A percentile compares a stretch with the other conserved stretches of the same genome.
Conservation (phyloP, 2,329 filamentous ascomycete genomes). For the Sclerotinia spermophila region DNA sequence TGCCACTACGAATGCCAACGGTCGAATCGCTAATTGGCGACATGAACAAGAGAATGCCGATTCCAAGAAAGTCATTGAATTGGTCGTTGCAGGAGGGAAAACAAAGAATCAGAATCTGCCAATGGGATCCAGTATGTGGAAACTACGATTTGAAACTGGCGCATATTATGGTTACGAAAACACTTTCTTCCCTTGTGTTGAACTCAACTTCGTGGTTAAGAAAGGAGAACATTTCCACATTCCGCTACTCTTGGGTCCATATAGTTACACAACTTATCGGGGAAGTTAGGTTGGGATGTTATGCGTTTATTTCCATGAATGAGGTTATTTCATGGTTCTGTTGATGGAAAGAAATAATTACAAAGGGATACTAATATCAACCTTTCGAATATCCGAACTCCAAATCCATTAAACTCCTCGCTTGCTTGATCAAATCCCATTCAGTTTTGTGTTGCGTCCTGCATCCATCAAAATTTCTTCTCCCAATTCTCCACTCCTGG, state of each 20-base stretch:
- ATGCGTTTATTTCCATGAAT: constrained; percentile 5
- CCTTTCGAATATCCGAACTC: constrained; percentile 11
- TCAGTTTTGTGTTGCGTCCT: constrained; percentile 2
- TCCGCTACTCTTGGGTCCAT: constrained; percentile 71
- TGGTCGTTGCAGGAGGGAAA: constrained; percentile 23
- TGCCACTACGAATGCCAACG: constrained; percentile 71
- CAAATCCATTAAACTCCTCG: constrained; percentile 11
- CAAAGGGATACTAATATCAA: constrained; percentile 15
- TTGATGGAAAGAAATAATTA: constrained; percentile 8
- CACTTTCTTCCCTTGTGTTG: constrained; percentile 55
- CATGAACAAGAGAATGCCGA: background rate
- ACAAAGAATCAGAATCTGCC: constrained; percentile 9
- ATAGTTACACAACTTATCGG: constrained; percentile 78
- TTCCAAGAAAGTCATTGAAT: constrained; percentile 2
- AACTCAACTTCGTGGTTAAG: constrained; percentile 50
- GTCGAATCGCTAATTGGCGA: constrained; percentile 65
- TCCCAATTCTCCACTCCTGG: background rate
- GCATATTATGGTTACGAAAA: constrained; percentile 64
- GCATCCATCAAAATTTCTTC: background rate
- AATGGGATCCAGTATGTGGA: constrained; percentile 50
- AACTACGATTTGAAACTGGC: constrained; percentile 68
- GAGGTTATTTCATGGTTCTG: constrained; percentile 8
- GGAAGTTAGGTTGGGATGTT: constrained; percentile 52
- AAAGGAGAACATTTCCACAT: constrained; percentile 71
- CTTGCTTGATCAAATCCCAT: constrained; percentile 7